Base-by-base conservation (phyloP, 2,329 filamentous ascomycete genomes). In the Pleurostoma richardsiae region DNA sequence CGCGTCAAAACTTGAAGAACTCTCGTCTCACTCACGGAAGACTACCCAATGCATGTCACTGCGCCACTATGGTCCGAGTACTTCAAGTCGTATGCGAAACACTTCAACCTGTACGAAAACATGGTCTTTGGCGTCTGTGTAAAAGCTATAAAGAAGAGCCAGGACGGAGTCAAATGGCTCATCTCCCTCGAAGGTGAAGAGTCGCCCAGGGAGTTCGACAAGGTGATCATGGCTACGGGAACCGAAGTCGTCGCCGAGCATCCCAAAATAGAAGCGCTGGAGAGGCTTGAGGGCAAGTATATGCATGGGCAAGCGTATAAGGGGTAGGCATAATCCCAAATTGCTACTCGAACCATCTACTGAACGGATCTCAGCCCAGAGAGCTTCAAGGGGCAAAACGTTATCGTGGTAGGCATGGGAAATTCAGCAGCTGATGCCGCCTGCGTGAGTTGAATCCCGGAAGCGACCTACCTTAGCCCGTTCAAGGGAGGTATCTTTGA, bases 91-190 rank as follows among this genome's bases (percentile, higher is more conserved):
- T 19, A 19, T 19, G 19, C 19, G 4, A 50, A 59, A 29, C 60
- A 66, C 49, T 68, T 67, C 44, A 50, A 55, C 36, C 50, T 66
- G 5, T 19, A 19, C 19, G 19, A 19, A 19, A 19, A 19, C 19
- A 19, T 19, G 19, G 19, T 19, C 19, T 19, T 19, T 19, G 19
- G 19, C 19, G 19, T 19, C 19, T 19, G 19, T 19, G 19, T 19
- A 19, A 19, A 19, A 19, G 19, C 19, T 19, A 19, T 19, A 19
- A 19, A 19, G 19, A 19, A 19, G 19, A 19, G 19, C 19, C 19
- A 19, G 19, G 19, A 19, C 19, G 19, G 19, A 2, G 19, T 19
- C 19, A 19, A 19, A 19, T 19, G 19, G 19, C 19, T 19, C 19
- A 19, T 19, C 19, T 19, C 19, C 19, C 19, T 19, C 19, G 19